Evolutionary conservation across 2,329 filamentous ascomycete species (phyloP).

Genomic region (Diaporthe sp.): DNA sequence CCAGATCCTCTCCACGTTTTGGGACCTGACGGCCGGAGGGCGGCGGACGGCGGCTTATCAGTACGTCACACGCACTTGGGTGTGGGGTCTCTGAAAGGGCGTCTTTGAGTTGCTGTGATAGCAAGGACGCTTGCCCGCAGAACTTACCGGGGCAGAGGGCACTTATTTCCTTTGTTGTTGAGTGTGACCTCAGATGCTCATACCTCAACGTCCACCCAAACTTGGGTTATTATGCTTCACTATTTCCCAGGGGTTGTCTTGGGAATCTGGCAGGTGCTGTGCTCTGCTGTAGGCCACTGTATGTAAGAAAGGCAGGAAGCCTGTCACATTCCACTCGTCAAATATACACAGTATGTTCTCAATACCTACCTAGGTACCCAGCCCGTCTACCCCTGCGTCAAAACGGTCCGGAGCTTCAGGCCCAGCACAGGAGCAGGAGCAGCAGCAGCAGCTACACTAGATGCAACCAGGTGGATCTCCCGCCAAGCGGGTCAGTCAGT

Average conservation of each 20-base stretch:
- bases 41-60: constrained; percentile 19
- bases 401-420: neutral
- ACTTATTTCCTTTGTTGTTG: constrained; percentile 6
- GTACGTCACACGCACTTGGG: constrained; percentile 17
- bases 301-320: neutral
- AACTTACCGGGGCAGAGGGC: neutral
- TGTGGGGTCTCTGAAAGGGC: neutral
- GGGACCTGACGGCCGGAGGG: neutral
- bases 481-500: constrained; percentile 10
- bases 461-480: constrained; percentile 15
- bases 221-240: no score
- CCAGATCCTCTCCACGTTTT: neutral
- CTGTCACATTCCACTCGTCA: neutral
- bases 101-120: neutral
- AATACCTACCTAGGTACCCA: neutral
- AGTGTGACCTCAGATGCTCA: neutral
- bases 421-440: neutral
- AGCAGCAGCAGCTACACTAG: neutral
- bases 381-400: neutral
- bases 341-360: no score
- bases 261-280: neutral
- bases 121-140: neutral
- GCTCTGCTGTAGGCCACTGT: neutral
- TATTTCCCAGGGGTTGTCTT: neutral
- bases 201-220: neutral